Percentiles rank a stretch among this genome's conserved stretches.
Evolutionary conservation across 1,284 basidiomycete species (phyloP).

Genomic region (Trametes pubescens): DNA sequence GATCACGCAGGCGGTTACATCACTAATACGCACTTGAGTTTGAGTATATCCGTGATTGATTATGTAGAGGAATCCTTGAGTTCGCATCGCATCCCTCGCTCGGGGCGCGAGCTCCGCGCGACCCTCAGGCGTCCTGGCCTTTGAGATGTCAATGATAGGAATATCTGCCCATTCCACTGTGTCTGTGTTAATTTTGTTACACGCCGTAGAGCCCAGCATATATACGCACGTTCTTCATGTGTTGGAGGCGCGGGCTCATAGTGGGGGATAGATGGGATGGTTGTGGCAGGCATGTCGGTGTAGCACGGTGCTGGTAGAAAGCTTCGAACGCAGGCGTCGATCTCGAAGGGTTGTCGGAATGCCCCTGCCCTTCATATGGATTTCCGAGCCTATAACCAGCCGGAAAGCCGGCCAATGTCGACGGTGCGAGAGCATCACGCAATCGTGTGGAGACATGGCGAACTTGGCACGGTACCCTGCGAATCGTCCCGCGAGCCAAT

Average conservation of each 20-base stretch:
- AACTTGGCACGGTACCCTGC: neutral
- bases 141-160: constrained; percentile 70
- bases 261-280: constrained; percentile 31
- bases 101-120: constrained; percentile 49
- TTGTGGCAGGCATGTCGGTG: constrained; percentile 25
- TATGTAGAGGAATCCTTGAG: constrained; percentile 71
- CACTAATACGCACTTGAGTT: constrained; percentile 48
- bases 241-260: constrained; percentile 37
- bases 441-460: constrained; percentile 21
- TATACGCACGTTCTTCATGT: constrained; percentile 33
- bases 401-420: neutral
- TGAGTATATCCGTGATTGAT: constrained; percentile 64
- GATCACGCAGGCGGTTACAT: neutral
- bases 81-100: constrained; percentile 64
- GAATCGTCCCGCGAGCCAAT: neutral
- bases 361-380: neutral
- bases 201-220: neutral
- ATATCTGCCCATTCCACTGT: constrained; percentile 76
- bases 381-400: neutral
- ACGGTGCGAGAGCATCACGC: constrained; percentile 21
- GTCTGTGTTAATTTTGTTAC: neutral
- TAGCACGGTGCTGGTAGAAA: neutral
- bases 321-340: too few species aligned
- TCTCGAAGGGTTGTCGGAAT: neutral
- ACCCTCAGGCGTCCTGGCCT: constrained; percentile 55